Conservation (phyloP, 2,329 filamentous ascomycete genomes). For the Verticillium klebahnii region DNA sequence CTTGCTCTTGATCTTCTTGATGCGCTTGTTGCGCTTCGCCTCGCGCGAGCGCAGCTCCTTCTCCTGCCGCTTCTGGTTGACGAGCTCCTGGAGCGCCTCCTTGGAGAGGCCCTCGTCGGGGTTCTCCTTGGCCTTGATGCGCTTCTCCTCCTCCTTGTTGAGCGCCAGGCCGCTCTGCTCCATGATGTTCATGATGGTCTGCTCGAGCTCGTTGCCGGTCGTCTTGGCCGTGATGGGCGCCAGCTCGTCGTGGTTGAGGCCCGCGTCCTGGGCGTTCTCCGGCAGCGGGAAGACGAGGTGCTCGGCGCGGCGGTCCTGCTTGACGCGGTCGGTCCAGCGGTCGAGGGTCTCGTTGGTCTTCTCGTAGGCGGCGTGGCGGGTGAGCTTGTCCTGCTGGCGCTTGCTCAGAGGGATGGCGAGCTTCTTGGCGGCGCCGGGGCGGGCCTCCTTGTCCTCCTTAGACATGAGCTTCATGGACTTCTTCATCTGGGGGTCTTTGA, state of each 20-base stretch:
- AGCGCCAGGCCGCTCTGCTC: constrained; percentile 76
- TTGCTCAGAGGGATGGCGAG: constrained; percentile 79
- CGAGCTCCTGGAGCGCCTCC: constrained; percentile 67
- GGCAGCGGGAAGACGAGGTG: constrained; percentile 84
- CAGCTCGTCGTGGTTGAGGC: constrained; percentile 58
- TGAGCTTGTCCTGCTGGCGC: constrained; percentile 79
- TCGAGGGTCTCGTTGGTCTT: constrained; percentile 89
- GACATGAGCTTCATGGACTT: constrained; percentile 73
- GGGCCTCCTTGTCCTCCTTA: constrained; percentile 51
- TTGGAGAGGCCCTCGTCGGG: constrained; percentile 66
- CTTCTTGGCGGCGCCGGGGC: constrained; percentile 53
- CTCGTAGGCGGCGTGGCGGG: constrained; percentile 77
- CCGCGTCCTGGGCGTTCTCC: constrained; percentile 60
- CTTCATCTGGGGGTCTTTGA: constrained; percentile 71
- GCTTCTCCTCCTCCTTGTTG: constrained; percentile 31
- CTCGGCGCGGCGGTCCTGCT: constrained; percentile 86
- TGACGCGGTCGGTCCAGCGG: constrained; percentile 92
- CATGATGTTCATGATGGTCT: constrained; percentile 81
- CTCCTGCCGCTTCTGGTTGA: constrained; percentile 70
- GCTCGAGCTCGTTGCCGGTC: constrained; percentile 73
- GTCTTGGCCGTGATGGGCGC: constrained; percentile 58
- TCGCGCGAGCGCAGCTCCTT: constrained; percentile 86
- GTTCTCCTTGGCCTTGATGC: constrained; percentile 51
- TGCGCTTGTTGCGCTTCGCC: constrained; percentile 80
- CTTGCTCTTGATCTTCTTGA: constrained; percentile 99